Base-by-base conservation (phyloP, 441 rosid species). In the Pelargonium exstipulatum region DNA sequence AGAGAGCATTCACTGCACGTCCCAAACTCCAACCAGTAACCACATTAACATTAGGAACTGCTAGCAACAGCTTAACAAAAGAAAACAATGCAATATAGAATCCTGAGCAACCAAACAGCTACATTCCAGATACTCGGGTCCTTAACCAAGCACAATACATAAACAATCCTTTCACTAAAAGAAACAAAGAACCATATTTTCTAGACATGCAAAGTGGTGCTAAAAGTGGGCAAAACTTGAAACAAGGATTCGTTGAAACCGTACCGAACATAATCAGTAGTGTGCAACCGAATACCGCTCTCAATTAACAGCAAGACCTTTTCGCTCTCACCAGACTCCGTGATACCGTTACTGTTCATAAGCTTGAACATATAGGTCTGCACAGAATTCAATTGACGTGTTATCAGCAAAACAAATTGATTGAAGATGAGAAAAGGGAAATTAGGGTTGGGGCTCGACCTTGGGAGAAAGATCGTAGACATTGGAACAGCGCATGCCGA, bases 261-360 rank as follows among this genome's bases (percentile, higher is more conserved):
- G 43, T 76, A 91, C 99, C 97, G 80, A 65, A 86, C 83, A 75
- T 92, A 95, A 76, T 85, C 95, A 68, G 99, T 95, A 16, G 96
- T 84, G 65, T 89, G 99, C 75, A 95, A 82, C 64, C 97, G 98
- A 64, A 85, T 93, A 55, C 99, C 98, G 62, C 97, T 92, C 70
- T 95, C 99, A 97, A 90, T 92, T 70, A 95, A 78, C 73, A 95
- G 74, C 69, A 90, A 76, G 74, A 92, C 95, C 72, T 90, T 95
- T 80, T 95, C 98, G 77, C 98, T 92, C 78, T 95, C 99, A 3
- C 99, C 98, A 5, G 98, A 95, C 74, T 90, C 97, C 12, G 98
- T 89, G 40, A 88, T 82, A 29, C 98, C 98, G 26, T 98, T 92
- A 74, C 98, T 95, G 69, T 92, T 95, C 91, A 95, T 87, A 7